Evolutionary conservation across 2,329 filamentous ascomycete species (phyloP).

Genomic region (Exophiala xenobiotica): DNA sequence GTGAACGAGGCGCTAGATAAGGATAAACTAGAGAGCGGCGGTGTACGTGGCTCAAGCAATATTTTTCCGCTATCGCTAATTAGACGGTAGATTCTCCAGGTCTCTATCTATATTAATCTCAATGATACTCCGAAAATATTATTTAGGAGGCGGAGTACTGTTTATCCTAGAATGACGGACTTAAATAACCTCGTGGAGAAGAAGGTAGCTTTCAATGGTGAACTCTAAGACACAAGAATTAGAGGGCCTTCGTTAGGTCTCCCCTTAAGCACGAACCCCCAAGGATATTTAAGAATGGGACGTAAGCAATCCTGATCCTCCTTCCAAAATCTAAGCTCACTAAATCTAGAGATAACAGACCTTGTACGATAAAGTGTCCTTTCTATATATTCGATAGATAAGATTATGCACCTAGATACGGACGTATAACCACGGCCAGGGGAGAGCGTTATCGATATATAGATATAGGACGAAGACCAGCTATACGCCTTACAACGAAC

Average conservation of each 20-base stretch:
- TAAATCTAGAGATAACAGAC: background rate
- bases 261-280: background rate
- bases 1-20: background rate
- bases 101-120: background rate
- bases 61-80: background rate
- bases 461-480: background rate
- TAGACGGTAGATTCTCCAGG: background rate
- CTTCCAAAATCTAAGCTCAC: background rate
- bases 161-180: background rate
- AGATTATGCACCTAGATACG: background rate
- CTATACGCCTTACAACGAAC: background rate
- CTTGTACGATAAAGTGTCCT: background rate
- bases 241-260: background rate
- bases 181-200: background rate
- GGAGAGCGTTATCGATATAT: background rate
- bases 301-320: background rate
- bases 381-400: background rate
- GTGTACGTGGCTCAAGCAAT: background rate
- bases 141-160: background rate
- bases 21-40: slow-evolving; percentile 1
- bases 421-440: background rate
- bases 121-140: background rate
- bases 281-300: background rate
- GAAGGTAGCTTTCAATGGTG: background rate
- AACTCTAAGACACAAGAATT: background rate